Conservation (phyloP, 202 grass and related monocot species). For the Zoysia matrella region DNA sequence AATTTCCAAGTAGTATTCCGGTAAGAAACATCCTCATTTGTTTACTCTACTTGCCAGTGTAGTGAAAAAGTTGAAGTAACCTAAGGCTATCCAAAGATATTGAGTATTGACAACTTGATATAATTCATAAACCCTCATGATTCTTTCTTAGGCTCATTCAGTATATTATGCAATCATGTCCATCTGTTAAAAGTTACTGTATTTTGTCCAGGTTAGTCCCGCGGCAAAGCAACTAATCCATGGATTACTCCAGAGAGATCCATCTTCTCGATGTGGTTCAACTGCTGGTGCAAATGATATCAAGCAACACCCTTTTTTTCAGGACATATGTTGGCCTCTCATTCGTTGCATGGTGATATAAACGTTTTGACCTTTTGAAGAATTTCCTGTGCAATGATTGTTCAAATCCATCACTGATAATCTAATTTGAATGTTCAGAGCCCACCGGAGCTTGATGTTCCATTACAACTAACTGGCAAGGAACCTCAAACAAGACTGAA, state of each 20-base stretch:
- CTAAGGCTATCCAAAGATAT: neutral
- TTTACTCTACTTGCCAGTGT: neutral
- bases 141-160: neutral
- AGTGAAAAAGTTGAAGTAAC: slow-evolving; percentile 5
- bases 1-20: slow-evolving; percentile 91
- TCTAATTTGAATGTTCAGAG: slow-evolving; percentile 57
- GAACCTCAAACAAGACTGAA: slow-evolving; percentile 62
- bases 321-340: slow-evolving; percentile 83
- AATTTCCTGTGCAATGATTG: neutral
- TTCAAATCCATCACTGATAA: slow-evolving; percentile 34
- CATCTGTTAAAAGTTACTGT: slow-evolving; percentile 19
- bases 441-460: slow-evolving; percentile 78
- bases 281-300: slow-evolving; percentile 91
- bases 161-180: slow-evolving; percentile 9
- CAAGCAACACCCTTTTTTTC: slow-evolving; percentile 89
- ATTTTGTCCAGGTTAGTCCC: slow-evolving; percentile 72
- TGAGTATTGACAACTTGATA: slow-evolving; percentile 7
- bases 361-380: slow-evolving; percentile 30
- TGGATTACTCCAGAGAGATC: slow-evolving; percentile 86
- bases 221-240: slow-evolving; percentile 85
- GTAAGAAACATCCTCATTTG: slow-evolving; percentile 53
- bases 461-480: slow-evolving; percentile 64
- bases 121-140: neutral
- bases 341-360: slow-evolving; percentile 93
- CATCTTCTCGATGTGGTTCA: slow-evolving; percentile 73